Percentiles rank a stretch among this genome's conserved stretches.
Evolutionary conservation across 306 rosid genomes (phyloP).

Genomic region (Fagus sylvatica): DNA sequence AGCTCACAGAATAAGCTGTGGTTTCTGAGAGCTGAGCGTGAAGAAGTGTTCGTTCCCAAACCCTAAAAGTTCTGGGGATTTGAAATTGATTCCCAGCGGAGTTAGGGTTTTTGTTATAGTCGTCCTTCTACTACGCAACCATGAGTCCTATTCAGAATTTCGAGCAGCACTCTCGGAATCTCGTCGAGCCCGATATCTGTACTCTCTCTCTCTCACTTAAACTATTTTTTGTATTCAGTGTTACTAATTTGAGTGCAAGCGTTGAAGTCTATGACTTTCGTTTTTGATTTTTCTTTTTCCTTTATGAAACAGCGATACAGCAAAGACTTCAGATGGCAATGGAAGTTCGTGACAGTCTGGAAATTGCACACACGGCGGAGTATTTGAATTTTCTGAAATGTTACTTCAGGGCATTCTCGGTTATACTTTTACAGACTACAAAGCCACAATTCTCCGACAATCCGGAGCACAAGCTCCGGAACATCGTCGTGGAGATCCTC

Average conservation of each 20-base stretch:
- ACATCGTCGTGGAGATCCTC: conserved; percentile 88
- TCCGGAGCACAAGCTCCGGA: conserved; percentile 88
- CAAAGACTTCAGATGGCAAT: conserved; percentile 86
- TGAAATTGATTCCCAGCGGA: neutral
- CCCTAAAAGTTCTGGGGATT: conserved; percentile 35
- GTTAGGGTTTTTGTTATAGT: conserved; percentile 47
- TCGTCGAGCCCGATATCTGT: conserved; percentile 75
- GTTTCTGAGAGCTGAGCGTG: conserved; percentile 4
- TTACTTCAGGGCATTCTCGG: conserved; percentile 80
- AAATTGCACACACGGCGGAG: conserved; percentile 97
- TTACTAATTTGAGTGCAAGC: neutral
- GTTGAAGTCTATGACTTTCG: neutral
- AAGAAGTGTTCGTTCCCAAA: conserved; percentile 12
- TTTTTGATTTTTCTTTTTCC: neutral
- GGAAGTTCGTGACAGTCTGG: conserved; percentile 98
- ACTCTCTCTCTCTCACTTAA: conserved; percentile 22
- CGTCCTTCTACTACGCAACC: conserved; percentile 15
- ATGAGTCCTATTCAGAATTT: conserved; percentile 98
- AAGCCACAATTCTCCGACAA: conserved; percentile 85
- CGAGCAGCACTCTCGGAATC: conserved; percentile 85
- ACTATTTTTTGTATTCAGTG: neutral
- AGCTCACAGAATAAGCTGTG: neutral
- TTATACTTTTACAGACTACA: conserved; percentile 67
- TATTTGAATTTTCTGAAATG: conserved; percentile 91
- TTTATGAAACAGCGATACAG: conserved; percentile 57